These are phyloP conservation scores for Croton laevigatus DNA, from an alignment of 441 rosid species.

Conservation along the genomic window DNA sequence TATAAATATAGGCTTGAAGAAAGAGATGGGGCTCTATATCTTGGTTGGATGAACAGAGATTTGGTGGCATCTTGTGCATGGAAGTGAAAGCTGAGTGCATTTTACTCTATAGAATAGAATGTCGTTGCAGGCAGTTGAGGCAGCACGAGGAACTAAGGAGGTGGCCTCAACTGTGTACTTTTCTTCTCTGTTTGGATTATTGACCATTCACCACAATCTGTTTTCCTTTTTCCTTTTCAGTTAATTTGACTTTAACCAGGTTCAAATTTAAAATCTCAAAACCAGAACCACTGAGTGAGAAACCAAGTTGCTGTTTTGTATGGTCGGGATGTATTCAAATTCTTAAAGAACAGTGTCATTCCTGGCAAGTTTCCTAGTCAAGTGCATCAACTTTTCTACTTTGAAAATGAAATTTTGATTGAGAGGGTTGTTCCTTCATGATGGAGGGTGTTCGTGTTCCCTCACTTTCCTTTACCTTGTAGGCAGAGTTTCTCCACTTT, in stretches of 20 bases:
- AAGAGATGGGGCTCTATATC: slow-evolving; percentile 68
- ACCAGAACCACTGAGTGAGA: not conserved
- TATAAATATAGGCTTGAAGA: slow-evolving; percentile 69
- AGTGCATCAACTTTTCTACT: too few species aligned
- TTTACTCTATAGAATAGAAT: not conserved
- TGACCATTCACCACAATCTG: not conserved
- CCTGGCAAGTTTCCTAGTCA: too few species aligned
- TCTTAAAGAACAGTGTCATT: too few species aligned
- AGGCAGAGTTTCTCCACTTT: too few species aligned
- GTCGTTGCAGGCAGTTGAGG: slow-evolving; percentile 4
- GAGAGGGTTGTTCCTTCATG: too few species aligned
- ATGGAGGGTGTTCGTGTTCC: too few species aligned
- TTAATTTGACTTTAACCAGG: too few species aligned
- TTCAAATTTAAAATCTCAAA: too few species aligned
- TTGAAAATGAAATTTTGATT: too few species aligned
- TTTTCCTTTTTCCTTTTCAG: not conserved
- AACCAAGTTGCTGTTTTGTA: slow-evolving; percentile 1
- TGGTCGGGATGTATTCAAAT: not conserved
- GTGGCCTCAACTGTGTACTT: slow-evolving; percentile 8
- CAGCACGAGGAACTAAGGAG: slow-evolving; percentile 9
- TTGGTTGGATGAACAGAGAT: slow-evolving; percentile 87
- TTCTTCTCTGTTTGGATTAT: not conserved
- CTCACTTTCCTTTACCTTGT: too few species aligned
- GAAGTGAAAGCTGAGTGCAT: slow-evolving; percentile 36
- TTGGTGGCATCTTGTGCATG: slow-evolving; percentile 87